Evolutionary conservation across 164 flowering plant genomes (phyloP).

Genomic region (Dillenia suffruticosa): DNA sequence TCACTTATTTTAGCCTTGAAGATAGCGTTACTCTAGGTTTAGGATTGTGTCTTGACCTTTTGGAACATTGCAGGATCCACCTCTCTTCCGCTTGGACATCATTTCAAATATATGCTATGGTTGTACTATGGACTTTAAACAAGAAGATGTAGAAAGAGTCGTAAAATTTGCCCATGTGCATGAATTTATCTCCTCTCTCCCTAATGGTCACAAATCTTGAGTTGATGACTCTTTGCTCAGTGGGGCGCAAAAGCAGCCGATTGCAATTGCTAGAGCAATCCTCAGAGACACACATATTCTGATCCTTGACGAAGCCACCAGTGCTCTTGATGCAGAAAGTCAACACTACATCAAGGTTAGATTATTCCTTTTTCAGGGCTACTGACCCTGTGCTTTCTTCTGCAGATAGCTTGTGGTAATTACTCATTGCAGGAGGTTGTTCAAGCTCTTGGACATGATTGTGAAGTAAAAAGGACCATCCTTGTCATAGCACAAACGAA

Average conservation of each 20-base stretch:
- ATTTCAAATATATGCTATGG: slow-evolving; percentile 87
- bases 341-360: slow-evolving; percentile 81
- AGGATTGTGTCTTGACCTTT: slow-evolving; percentile 4
- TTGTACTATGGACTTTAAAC: slow-evolving; percentile 55
- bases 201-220: slow-evolving; percentile 71
- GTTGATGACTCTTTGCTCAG: slow-evolving; percentile 94
- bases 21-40: too few relatives aligned
- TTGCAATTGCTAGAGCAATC: slow-evolving; percentile 89
- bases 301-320: slow-evolving; percentile 96
- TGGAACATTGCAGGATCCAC: slow-evolving; percentile 55
- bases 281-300: slow-evolving; percentile 79
- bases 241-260: slow-evolving; percentile 95
- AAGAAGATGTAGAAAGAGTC: slow-evolving; percentile 79
- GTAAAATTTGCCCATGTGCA: slow-evolving; percentile 91
- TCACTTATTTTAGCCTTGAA: too few relatives aligned
- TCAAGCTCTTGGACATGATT: slow-evolving; percentile 51
- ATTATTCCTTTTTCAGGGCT: background rate
- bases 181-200: slow-evolving; percentile 73
- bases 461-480: slow-evolving; percentile 54
- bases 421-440: slow-evolving; percentile 61
- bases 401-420: slow-evolving; percentile 3
- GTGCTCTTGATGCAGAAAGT: slow-evolving; percentile 94
- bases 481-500: slow-evolving; percentile 86
- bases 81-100: slow-evolving; percentile 77
- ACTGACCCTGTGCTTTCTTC: too few relatives aligned